These are phyloP conservation scores for Pichia insulana DNA, from an alignment of 805 yeast genomes.

Conservation along the genomic window DNA sequence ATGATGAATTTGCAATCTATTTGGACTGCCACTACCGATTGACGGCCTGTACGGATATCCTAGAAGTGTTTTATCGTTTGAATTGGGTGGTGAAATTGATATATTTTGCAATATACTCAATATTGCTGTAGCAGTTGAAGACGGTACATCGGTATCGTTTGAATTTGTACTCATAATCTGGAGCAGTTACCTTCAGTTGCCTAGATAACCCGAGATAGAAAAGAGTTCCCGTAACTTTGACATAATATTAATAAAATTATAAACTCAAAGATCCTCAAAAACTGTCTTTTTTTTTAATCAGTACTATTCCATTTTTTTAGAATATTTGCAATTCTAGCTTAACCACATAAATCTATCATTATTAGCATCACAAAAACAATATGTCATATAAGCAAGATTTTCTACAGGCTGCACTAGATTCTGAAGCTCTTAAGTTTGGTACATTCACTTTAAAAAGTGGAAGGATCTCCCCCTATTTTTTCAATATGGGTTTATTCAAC, in stretches of 20 bases:
- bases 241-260: too few species aligned
- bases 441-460: slow-evolving; percentile 86
- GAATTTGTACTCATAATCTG: background rate
- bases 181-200: too few species aligned
- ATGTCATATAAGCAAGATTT: slow-evolving; percentile 34
- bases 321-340: too few species aligned
- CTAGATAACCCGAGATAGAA: too few species aligned
- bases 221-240: too few species aligned
- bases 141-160: background rate
- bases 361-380: too few species aligned
- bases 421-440: slow-evolving; percentile 82
- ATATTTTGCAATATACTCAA: slow-evolving; percentile 11
- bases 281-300: too few species aligned
- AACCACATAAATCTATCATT: too few species aligned
- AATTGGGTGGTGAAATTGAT: slow-evolving; percentile 8
- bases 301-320: too few species aligned
- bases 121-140: slow-evolving; percentile 11
- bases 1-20: background rate
- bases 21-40: background rate
- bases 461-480: slow-evolving; percentile 90
- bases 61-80: background rate
- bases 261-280: too few species aligned
- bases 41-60: background rate
- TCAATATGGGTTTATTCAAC: slow-evolving; percentile 85
- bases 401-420: slow-evolving; percentile 72